Base-by-base conservation (phyloP, 495 filamentous ascomycete genomes). In the Xylaria flabelliformis region DNA sequence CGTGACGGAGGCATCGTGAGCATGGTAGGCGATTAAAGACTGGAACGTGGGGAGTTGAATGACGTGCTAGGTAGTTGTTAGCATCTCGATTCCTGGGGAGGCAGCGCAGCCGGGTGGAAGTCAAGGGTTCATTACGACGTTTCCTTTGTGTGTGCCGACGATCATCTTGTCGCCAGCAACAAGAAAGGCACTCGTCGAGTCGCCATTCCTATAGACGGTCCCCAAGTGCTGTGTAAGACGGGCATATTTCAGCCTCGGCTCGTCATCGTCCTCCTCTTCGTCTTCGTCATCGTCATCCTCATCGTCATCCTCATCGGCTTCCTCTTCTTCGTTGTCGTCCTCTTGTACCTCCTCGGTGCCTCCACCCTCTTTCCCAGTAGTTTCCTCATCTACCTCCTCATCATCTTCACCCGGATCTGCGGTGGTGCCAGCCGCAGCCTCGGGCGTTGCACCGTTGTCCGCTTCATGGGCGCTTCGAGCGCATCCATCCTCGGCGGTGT, bases 111-210 rank as follows among this genome's bases (percentile, higher is more conserved):
- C 51, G 21, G 58, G 69, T 32, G 34, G 15, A 34, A 46, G 26
- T 61, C 50, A 34, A n/a, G 70, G 85, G 53, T n/a, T 59, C 63
- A 92, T 88, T 86, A 97, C 94, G 75, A 98, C 94, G 76, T 96
- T 97, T 74, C 96, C 96, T 82, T 97, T 98, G 81, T 99, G 96
- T 4, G 97, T 97, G 74, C 96, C 96, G 73, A 97, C 84, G 68
- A 98, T 91, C 94, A 98, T 97, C 84, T 97, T 98, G 84, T 98
- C 96, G 34, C 94, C 95, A 26, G 92, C 92, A 62, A 96, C 93
- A 39, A 96, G 82, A 76, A 95, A 97, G 10, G 93, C 84, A 82
- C 95, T 97, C 44, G 95, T 97, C 71, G 94, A 92, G 86, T 99
- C 96, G 69, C 94, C 94, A 83, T 97, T 97, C 64, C 93, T 90